Conservation (phyloP, 768 basidiomycete species). For the Leccinum variicolor region DNA sequence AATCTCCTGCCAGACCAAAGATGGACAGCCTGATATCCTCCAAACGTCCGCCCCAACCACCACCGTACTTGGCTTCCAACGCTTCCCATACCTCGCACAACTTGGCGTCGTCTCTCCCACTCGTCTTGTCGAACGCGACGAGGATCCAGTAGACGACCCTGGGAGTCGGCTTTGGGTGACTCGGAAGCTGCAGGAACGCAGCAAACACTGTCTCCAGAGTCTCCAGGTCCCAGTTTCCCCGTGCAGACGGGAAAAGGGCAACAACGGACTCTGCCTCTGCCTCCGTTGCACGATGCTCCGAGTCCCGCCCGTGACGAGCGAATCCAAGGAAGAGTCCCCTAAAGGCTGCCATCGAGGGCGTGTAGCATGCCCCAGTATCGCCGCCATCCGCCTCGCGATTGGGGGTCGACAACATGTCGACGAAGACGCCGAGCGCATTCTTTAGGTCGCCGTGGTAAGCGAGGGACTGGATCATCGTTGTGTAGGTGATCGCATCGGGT, state of each 20-base stretch:
- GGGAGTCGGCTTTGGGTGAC: conserved; percentile 39
- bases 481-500: conserved; percentile 69
- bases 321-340: conserved; percentile 78
- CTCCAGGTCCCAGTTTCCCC: conserved; percentile 48
- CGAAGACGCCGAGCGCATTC: conserved; percentile 52
- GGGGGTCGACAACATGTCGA: conserved; percentile 59
- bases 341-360: conserved; percentile 53
- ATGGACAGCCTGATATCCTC: conserved; percentile 43
- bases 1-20: conserved; percentile 13
- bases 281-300: conserved; percentile 2
- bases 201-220: conserved; percentile 58
- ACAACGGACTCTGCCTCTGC: conserved; percentile 1
- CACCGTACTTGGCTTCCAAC: conserved; percentile 54
- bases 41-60: conserved; percentile 41
- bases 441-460: conserved; percentile 69
- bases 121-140: conserved; percentile 60
- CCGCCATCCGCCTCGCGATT: conserved; percentile 34
- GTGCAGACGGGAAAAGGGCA: conserved; percentile 9
- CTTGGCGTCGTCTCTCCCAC: conserved; percentile 43
- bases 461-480: conserved; percentile 62
- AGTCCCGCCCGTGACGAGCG: conserved; percentile 48
- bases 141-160: conserved; percentile 65
- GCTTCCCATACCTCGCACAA: conserved; percentile 55
- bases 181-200: conserved; percentile 58
- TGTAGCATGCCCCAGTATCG: conserved; percentile 29